These are phyloP conservation scores for Cardamine occulta DNA, from an alignment of 345 rosid species.

Conservation along the genomic window DNA sequence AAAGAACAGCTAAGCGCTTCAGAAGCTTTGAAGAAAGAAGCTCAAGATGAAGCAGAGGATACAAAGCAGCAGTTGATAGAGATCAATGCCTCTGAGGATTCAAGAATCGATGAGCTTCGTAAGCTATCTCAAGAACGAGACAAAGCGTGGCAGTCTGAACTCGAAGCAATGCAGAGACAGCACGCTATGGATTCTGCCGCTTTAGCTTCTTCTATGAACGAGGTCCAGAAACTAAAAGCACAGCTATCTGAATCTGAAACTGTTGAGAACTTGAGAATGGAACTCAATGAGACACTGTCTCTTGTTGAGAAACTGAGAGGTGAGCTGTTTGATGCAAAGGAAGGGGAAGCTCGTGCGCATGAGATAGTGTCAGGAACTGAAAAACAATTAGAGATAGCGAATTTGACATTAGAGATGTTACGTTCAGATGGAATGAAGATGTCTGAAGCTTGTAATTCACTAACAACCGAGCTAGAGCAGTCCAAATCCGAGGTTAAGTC, in stretches of 20 bases:
- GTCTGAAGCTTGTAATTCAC: conserved; percentile 61
- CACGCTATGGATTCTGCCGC: conserved; percentile 82
- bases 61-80: conserved; percentile 74
- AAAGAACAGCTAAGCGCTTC: conserved; percentile 74
- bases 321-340: conserved; percentile 67
- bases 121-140: conserved; percentile 88
- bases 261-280: conserved; percentile 62
- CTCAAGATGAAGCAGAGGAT: conserved; percentile 79
- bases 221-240: conserved; percentile 82
- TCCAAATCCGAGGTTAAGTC: conserved; percentile 62
- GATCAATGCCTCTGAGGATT: conserved; percentile 79
- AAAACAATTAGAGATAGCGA: conserved; percentile 68
- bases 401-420: conserved; percentile 63
- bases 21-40: conserved; percentile 71
- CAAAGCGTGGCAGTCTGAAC: conserved; percentile 93
- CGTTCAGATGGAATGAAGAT: conserved; percentile 63
- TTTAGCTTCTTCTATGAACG: conserved; percentile 79
- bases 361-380: conserved; percentile 60
- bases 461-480: conserved; percentile 66
- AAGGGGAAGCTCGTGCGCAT: conserved; percentile 75
- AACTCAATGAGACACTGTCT: conserved; percentile 67
- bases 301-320: conserved; percentile 69
- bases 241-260: conserved; percentile 80
- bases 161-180: conserved; percentile 91
- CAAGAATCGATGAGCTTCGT: conserved; percentile 76